Evolutionary conservation across 768 basidiomycete species (phyloP).

Genomic region (Rhizopogon roseolus): DNA sequence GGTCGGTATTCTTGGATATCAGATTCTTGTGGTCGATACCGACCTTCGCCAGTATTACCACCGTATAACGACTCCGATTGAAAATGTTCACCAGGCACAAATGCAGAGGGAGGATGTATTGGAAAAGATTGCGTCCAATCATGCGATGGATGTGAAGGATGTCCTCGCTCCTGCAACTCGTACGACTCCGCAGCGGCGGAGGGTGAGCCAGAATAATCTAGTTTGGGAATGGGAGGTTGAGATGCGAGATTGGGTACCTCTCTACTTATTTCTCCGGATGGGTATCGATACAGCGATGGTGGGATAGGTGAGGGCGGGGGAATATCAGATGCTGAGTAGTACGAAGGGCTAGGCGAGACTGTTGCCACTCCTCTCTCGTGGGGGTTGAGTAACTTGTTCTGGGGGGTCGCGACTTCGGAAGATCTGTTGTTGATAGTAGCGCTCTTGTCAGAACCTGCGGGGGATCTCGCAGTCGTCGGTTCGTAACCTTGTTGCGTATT

Average conservation of each 20-base stretch:
- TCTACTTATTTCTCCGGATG: conserved; percentile 40
- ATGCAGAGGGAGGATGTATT: background rate
- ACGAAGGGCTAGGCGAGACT: conserved; percentile 44
- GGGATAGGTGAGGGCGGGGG: conserved; percentile 55
- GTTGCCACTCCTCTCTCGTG: background rate
- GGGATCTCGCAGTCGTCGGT: conserved; percentile 33
- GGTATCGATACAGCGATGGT: conserved; percentile 40
- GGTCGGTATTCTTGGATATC: background rate
- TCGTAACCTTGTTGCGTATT: conserved; percentile 42
- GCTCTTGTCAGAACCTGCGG: conserved; percentile 17
- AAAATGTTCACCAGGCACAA: background rate
- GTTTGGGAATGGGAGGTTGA: conserved; percentile 2
- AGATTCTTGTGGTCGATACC: conserved; percentile 6
- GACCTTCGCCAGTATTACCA: conserved; percentile 4
- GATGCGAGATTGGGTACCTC: conserved; percentile 19
- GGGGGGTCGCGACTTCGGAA: background rate
- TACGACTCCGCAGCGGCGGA: conserved; percentile 21
- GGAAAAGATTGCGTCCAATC: conserved; percentile 6
- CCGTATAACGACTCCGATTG: background rate
- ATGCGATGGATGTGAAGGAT: conserved; percentile 9
- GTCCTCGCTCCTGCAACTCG: conserved; percentile 34
- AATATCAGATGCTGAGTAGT: conserved; percentile 52
- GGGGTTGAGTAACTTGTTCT: background rate
- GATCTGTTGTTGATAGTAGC: background rate
- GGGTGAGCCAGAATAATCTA: background rate